Percentiles rank a stretch among this genome's conserved stretches.
Conservation (phyloP, 2,329 filamentous ascomycete genomes). For the Fusarium siculi region DNA sequence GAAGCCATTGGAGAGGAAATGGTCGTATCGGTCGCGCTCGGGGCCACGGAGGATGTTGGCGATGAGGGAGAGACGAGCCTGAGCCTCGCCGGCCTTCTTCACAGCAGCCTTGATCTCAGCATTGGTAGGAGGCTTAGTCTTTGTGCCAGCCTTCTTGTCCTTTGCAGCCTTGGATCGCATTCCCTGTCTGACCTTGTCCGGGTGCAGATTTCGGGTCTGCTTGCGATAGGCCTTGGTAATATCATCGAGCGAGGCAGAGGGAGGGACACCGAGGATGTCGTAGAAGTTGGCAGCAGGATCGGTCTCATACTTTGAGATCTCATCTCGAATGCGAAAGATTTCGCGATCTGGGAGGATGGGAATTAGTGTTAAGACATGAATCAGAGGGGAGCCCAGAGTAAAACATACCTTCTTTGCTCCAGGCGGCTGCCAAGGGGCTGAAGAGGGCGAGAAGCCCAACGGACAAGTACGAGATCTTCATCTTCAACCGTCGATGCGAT, state of each 20-base stretch:
- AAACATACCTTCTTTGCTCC: conserved; percentile 83
- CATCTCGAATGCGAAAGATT: conserved; percentile 95
- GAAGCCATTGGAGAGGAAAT: conserved; percentile 93
- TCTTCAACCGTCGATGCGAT: conserved; percentile 55
- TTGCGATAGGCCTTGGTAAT: conserved; percentile 95
- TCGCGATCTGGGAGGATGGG: conserved; percentile 77
- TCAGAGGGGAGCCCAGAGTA: not conserved
- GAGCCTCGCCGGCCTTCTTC: conserved; percentile 84
- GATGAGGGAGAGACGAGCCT: conserved; percentile 85
- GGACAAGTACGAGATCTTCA: conserved; percentile 76
- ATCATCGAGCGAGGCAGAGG: conserved; percentile 82
- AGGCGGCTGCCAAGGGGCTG: conserved; percentile 75
- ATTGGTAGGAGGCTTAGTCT: conserved; percentile 76
- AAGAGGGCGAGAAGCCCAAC: conserved; percentile 76
- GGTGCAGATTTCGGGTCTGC: conserved; percentile 84
- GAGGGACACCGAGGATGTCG: conserved; percentile 84
- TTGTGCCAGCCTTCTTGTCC: conserved; percentile 65
- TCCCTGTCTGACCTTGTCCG: conserved; percentile 92
- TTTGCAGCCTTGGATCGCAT: conserved; percentile 77
- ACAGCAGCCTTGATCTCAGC: conserved; percentile 80
- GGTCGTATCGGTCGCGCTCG: conserved; percentile 88
- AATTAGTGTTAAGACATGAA: conserved; percentile 12
- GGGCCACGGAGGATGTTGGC: conserved; percentile 86
- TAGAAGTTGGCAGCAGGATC: conserved; percentile 89
- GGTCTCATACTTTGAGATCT: conserved; percentile 80